These are phyloP conservation scores for Aspergillus arachidicola DNA, from an alignment of 2,329 filamentous ascomycete genomes.

Conservation along the genomic window DNA sequence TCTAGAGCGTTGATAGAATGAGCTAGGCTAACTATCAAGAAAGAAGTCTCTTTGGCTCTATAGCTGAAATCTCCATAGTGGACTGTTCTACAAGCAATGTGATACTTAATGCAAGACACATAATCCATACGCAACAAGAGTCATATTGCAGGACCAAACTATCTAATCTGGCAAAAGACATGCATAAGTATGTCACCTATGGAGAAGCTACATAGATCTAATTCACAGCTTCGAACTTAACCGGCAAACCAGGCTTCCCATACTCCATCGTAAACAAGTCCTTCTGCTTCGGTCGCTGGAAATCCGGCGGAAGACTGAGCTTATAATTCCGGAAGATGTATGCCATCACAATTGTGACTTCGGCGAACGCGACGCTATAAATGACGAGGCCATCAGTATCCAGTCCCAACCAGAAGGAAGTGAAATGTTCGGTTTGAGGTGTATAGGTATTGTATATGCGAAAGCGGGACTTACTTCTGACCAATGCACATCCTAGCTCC, in stretches of 20 bases:
- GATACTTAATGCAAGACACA: no score
- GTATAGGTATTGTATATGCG: no score
- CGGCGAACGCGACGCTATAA: background rate
- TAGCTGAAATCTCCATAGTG: no score
- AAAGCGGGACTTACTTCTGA: background rate
- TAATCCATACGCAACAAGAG: no score
- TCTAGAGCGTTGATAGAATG: no score
- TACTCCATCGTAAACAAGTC: background rate
- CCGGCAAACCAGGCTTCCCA: background rate
- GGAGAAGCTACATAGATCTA: background rate
- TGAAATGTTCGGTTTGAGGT: accelerated
- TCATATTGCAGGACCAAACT: background rate
- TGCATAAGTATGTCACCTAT: background rate
- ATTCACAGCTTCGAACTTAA: background rate
- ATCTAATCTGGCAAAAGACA: background rate
- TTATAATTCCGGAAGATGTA: background rate
- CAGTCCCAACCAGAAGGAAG: background rate
- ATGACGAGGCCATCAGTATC: background rate
- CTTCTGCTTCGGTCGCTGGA: background rate
- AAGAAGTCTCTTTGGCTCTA: no score
- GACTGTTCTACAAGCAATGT: no score
- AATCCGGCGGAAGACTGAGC: background rate
- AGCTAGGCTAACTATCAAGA: no score
- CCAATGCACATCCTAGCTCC: background rate
- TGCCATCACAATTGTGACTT: background rate